Base-by-base conservation (phyloP, 331 rosid genomes). In the Telfairia occidentalis region DNA sequence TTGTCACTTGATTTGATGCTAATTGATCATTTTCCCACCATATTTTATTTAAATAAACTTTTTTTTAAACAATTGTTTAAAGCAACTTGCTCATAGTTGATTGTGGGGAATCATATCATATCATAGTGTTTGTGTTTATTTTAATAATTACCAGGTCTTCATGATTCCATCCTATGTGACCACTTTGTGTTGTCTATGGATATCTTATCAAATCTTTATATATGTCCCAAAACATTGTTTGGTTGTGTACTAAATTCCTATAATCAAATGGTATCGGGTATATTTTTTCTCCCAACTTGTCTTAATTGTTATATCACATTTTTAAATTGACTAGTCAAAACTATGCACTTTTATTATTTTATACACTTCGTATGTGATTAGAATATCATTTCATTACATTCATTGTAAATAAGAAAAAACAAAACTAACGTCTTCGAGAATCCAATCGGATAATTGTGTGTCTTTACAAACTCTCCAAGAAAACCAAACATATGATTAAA, bases 81-180 rank as follows among this genome's bases (percentile, higher is more conserved):
- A 42, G 28, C 74, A 69, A 69, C 57, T 69, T 43, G 74, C 37
- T 12, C 1, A 24, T 69, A 24, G 23, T 23, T 43, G 24, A 43
- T 42, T 3, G 55, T 67, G 40, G 55, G 23, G 74, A 69, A 69
- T 45, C 54, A 13, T 37, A 38, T 23, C 73, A 23, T 38, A 67
- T 40, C 53, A 37, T 67, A 42, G 1, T 43, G 21, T 69, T 6
- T 43, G 13, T 69, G 34, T 38, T 66, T 38, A 40, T 40, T 66
- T 66, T 66, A 38, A 66, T 66, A 65, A 19, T 65, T 38, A 19
- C 9, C 30, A 10, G 21, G 72, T 40, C 34, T 66, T 40, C 72
- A 23, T 66, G 50, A 66, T 66, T 66, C 73, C 73, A 66, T 66
- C 73, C 21, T 66, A 66, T 66, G 52, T 66, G 52, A 38, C 52